Conservation (phyloP, 352 stramenopile genomes). For the Aphanomyces stellatus region DNA sequence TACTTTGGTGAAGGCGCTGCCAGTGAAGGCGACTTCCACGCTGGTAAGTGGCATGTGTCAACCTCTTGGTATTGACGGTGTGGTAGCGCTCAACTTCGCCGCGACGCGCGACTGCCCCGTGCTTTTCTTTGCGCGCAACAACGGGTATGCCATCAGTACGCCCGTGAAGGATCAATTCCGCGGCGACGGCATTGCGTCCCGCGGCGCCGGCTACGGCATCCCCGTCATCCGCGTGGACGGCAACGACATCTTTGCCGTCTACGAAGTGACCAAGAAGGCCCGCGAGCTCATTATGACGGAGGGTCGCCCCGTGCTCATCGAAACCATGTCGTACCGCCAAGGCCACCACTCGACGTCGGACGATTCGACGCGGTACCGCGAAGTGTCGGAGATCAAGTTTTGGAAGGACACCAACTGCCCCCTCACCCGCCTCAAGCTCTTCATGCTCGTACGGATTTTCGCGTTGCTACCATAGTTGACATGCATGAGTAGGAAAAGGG, state of each 20-base stretch:
- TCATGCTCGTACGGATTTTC: constrained; percentile 64
- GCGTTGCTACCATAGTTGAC: background rate
- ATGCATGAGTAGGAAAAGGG: constrained; percentile 48
- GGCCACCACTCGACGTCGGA: constrained; percentile 98
- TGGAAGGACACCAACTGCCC: constrained; percentile 87
- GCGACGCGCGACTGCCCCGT: constrained; percentile 93
- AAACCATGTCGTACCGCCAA: constrained; percentile 98
- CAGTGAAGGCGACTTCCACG: constrained; percentile 97
- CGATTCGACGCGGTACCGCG: constrained; percentile 94
- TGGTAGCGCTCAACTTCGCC: constrained; percentile 90
- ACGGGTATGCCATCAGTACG: constrained; percentile 98
- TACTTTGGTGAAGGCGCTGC: constrained; percentile 98
- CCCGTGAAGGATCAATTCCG: constrained; percentile 93
- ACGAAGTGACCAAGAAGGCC: constrained; percentile 86
- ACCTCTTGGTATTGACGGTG: background rate
- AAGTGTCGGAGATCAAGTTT: constrained; percentile 87
- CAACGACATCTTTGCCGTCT: constrained; percentile 96
- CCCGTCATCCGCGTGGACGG: constrained; percentile 95
- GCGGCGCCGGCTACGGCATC: constrained; percentile 94
- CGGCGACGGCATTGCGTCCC: constrained; percentile 94
- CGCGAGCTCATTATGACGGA: constrained; percentile 86
- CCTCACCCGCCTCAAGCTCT: constrained; percentile 86
- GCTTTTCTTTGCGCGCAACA: constrained; percentile 98
- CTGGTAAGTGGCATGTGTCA: constrained; percentile 26
- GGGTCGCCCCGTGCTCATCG: constrained; percentile 91